Conservation (phyloP, 441 rosid genomes). For the Populus hybrid region DNA sequence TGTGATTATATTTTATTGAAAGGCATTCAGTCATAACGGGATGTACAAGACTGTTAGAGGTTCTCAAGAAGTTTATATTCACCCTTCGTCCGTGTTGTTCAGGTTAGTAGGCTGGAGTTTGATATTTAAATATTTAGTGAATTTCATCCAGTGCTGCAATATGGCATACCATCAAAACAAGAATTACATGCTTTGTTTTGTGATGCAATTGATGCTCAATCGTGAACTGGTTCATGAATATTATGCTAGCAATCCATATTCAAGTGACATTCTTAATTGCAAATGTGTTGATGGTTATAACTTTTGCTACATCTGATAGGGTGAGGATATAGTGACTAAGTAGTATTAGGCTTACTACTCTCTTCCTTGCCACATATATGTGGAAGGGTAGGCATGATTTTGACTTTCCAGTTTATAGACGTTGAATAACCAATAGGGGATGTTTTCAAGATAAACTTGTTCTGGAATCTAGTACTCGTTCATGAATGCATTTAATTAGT, state of each 20-base stretch:
- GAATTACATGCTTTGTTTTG: background rate
- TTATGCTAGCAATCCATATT: background rate
- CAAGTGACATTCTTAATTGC: background rate
- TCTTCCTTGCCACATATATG: background rate
- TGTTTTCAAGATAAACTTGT: background rate
- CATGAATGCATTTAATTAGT: too few species aligned
- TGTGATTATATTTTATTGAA: constrained; percentile 13
- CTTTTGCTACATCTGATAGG: background rate
- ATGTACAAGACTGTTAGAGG: constrained; percentile 90
- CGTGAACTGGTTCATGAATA: background rate
- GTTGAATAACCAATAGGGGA: background rate
- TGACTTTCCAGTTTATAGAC: background rate
- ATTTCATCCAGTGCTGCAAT: background rate
- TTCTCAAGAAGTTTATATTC: constrained; percentile 85
- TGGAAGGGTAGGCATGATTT: background rate
- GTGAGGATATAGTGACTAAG: background rate
- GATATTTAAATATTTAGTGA: background rate
- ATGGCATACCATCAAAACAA: background rate
- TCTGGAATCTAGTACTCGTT: too few species aligned
- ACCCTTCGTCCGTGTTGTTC: constrained; percentile 89
- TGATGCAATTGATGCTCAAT: background rate
- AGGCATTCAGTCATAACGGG: constrained; percentile 77
- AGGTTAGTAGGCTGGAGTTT: constrained; percentile 45
- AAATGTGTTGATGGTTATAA: background rate
- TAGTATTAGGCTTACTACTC: background rate